phyloP scores from a whole-genome alignment of 1,284 basidiomycete species.

The Tilletia horrida region DNA sequence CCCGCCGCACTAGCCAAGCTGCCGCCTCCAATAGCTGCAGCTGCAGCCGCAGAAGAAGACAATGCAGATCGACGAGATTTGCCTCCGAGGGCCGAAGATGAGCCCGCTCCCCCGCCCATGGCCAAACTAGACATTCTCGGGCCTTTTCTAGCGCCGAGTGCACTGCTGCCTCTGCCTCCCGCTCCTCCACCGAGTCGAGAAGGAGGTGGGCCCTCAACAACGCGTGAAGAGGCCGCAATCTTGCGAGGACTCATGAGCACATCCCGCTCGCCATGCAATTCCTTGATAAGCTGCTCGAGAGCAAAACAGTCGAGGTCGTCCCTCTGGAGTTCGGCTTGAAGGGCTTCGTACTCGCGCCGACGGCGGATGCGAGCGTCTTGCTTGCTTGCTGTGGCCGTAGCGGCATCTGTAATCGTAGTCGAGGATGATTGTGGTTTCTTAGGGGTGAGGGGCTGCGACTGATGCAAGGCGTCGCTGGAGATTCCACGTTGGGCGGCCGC shows the following conservation, averaged over 20 bases:
- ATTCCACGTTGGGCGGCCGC: neutral
- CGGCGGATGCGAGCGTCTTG: neutral
- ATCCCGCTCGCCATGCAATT: slow-evolving; percentile 25
- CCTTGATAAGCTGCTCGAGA: slow-evolving; percentile 45
- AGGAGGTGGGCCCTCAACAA: too few relatives aligned
- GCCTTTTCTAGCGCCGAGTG: too few relatives aligned
- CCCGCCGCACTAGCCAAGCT: too few relatives aligned
- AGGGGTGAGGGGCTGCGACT: slow-evolving; percentile 23
- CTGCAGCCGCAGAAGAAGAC: too few relatives aligned
- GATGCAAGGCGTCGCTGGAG: neutral
- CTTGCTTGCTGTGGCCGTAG: neutral
- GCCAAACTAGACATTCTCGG: too few relatives aligned
- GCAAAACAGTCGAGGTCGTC: slow-evolving; percentile 54
- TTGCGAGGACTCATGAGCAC: slow-evolving; percentile 1
- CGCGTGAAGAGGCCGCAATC: neutral
- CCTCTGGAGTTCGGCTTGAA: slow-evolving; percentile 38
- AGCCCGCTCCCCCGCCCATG: too few relatives aligned
- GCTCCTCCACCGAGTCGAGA: neutral
- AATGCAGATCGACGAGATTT: too few relatives aligned
- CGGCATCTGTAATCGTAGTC: neutral
- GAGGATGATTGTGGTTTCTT: slow-evolving; percentile 19
- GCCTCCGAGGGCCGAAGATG: too few relatives aligned
- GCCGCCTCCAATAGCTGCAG: too few relatives aligned
- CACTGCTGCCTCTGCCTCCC: too few relatives aligned
- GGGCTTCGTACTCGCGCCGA: slow-evolving; percentile 21